These are phyloP conservation scores for Rugonectria rugulosa DNA, from an alignment of 2,329 filamentous ascomycete genomes.

Conservation along the genomic window DNA sequence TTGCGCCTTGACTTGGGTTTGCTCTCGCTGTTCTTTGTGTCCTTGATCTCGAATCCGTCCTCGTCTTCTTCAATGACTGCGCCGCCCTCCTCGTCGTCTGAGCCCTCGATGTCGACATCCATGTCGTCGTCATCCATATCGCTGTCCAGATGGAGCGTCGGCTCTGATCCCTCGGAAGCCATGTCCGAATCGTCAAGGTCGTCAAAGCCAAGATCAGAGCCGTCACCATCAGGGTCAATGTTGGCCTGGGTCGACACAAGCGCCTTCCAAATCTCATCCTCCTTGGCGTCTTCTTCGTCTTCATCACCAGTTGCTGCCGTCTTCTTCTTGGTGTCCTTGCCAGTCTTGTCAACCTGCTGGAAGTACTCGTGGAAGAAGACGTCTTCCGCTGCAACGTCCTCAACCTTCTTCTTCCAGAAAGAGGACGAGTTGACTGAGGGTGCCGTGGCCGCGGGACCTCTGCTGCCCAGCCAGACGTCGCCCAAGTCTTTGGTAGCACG, in stretches of 20 bases:
- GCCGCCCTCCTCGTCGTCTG: slow-evolving; percentile 54
- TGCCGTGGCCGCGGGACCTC: slow-evolving; percentile 47
- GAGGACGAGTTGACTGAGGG: slow-evolving; percentile 78
- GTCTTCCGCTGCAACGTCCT: slow-evolving; percentile 88
- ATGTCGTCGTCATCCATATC: slow-evolving; percentile 56
- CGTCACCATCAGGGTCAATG: slow-evolving; percentile 53
- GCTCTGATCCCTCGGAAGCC: slow-evolving; percentile 54
- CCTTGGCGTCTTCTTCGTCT: slow-evolving; percentile 65
- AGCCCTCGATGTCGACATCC: slow-evolving; percentile 48
- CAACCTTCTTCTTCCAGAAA: slow-evolving; percentile 92
- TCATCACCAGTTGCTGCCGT: slow-evolving; percentile 50
- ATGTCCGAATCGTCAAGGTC: slow-evolving; percentile 59
- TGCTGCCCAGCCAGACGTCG: slow-evolving; percentile 64
- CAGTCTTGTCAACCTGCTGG: slow-evolving; percentile 71
- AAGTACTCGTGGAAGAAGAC: slow-evolving; percentile 99
- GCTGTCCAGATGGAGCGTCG: slow-evolving; percentile 48
- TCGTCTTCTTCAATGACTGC: slow-evolving; percentile 51
- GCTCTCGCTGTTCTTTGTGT: slow-evolving; percentile 60
- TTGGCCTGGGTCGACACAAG: slow-evolving; percentile 83
- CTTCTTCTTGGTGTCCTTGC: slow-evolving; percentile 63
- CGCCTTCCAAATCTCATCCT: slow-evolving; percentile 91
- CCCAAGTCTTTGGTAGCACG: slow-evolving; percentile 59
- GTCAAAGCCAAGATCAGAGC: slow-evolving; percentile 59
- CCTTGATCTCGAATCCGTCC: slow-evolving; percentile 65
- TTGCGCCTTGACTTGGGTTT: slow-evolving; percentile 68